These are phyloP conservation scores for Penicillium goetzii DNA, from an alignment of 495 filamentous ascomycete genomes.

Conservation along the genomic window DNA sequence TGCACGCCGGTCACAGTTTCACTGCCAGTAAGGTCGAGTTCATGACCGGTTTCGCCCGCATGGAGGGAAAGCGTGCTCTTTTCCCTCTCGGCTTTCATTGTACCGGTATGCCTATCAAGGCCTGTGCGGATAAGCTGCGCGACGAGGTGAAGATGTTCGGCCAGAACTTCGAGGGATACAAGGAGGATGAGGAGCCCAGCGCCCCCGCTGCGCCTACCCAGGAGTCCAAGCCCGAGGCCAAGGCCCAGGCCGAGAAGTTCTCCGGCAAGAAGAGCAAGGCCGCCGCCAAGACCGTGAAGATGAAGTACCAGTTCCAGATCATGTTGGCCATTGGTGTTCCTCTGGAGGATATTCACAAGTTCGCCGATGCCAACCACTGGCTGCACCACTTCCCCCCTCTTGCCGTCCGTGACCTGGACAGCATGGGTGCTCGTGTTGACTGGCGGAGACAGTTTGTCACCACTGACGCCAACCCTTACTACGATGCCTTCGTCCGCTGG, in stretches of 20 bases:
- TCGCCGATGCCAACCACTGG: constrained; percentile 88
- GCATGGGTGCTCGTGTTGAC: constrained; percentile 84
- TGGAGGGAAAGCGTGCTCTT: constrained; percentile 84
- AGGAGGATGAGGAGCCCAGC: constrained; percentile 60
- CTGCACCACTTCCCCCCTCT: constrained; percentile 84
- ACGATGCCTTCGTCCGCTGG: constrained; percentile 94
- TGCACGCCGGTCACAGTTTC: constrained; percentile 92
- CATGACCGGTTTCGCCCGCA: constrained; percentile 76
- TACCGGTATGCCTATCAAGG: constrained; percentile 98
- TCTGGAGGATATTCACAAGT: constrained; percentile 83
- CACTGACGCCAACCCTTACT: constrained; percentile 96
- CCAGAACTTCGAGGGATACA: constrained; percentile 76
- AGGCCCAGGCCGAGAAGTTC: constrained; percentile 88
- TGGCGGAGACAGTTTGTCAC: constrained; percentile 93
- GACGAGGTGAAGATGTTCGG: constrained; percentile 92
- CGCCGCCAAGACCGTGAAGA: constrained; percentile 84
- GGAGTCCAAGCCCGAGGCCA: constrained; percentile 62
- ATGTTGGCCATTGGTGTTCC: constrained; percentile 87
- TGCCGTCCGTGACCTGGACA: constrained; percentile 77
- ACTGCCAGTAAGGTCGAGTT: constrained; percentile 92
- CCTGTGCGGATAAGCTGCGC: constrained; percentile 90
- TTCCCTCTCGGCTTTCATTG: constrained; percentile 95
- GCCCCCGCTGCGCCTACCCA: constrained; percentile 42
- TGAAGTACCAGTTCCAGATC: constrained; percentile 89
- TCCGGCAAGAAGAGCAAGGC: constrained; percentile 93